Base-by-base conservation (phyloP, 2,329 filamentous ascomycete genomes). In the Aureobasidium sp. region DNA sequence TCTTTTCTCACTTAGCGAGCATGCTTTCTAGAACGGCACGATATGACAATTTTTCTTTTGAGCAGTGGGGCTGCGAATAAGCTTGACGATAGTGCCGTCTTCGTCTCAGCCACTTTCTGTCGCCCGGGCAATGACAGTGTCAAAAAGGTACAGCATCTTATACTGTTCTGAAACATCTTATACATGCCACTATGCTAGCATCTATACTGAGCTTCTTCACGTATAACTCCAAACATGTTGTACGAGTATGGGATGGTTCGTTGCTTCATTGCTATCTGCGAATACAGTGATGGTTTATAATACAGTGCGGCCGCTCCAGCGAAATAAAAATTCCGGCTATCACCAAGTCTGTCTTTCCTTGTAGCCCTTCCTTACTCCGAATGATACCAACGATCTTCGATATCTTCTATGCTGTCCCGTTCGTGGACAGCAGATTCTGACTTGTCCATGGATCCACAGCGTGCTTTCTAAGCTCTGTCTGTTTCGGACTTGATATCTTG, bases 401-500 rank as follows among this genome's bases (percentile, higher is more conserved):
- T 21, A 21, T 21, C 21, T 21, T 21, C 21, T 21, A 21, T 21
- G 21, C 21, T 21, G 21, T 21, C 21, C 21, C 21, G 21, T 21
- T 21, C 21, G 21, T 21, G 21, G 21, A 21, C 21, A 21, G 21
- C 21, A 21, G 21, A 21, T 21, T 21, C 21, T 21, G 21, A 21
- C 21, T 21, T 21, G 21, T 21, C 21, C 21, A 21, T 21, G 21
- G 21, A 21, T 21, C 21, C 21, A 21, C 21, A 21, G 21, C 21
- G 21, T 21, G 21, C 63, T 58, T 68, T 57, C 30, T 62, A 62
- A 21, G 60, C 61, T 60, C 62, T 36, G 21, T 39, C 34, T 10
- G 57, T 54, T 44, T 48, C 61, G 30, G 13, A 30, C 42, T 53
- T 59, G 29, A 59, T 59, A 45, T 65, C 63, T 55, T 63, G 63